Base-by-base conservation (phyloP, 352 stramenopile genomes). In the Blastocystis sp. region DNA sequence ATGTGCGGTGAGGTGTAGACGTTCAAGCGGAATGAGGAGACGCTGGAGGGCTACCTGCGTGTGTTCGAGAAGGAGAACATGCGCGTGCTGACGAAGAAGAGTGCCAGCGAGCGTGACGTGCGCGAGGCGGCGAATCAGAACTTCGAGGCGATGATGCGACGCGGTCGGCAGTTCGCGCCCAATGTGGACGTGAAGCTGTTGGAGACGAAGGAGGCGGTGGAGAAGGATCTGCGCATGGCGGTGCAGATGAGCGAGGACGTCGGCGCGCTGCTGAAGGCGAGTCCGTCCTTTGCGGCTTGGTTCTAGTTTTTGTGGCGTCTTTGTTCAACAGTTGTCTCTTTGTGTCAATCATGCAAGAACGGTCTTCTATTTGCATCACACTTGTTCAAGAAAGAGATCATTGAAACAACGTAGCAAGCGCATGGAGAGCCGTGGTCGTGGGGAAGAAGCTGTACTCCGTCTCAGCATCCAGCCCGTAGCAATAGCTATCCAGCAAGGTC, bases 1-100 rank as follows among this genome's bases (percentile, higher is more conserved):
- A 28, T 3, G 42, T 9, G 66, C 1, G 66, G n/a, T 77, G 66
- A 77, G 17, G 45, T 10, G 10, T 59, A 77, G 66, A 66, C 71
- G 59, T 81, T 81, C 71, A 81, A 81, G 57, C 43, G 52, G 57
- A 81, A 81, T n/a, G 71, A 81, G 52, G 71, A 81, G 38, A 24
- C 38, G 28, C 11, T 81, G 42, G 19, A 52, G 28, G 42, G 10
- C 0, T 81, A 65, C 59, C 14, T 61, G n/a, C 62, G 42, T 48
- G 52, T 81, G 24, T 24, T 81, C 11, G 71, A 81, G 57, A 64
- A 38, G 28, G 52, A 81, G 34, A 81, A 68, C 14, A 48, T 66
- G 52, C 17, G 40, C 7, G 11, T 81, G n/a, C 17, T 81, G 14
- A 4, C 28, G 42, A 14, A 24, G 11, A 24, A n/a, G n/a, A n/a